Evolutionary conservation across 2,329 filamentous ascomycete genomes (phyloP), one percentile per base, ranked within the genome.

Genomic region (Neocucurbitaria cava): DNA sequence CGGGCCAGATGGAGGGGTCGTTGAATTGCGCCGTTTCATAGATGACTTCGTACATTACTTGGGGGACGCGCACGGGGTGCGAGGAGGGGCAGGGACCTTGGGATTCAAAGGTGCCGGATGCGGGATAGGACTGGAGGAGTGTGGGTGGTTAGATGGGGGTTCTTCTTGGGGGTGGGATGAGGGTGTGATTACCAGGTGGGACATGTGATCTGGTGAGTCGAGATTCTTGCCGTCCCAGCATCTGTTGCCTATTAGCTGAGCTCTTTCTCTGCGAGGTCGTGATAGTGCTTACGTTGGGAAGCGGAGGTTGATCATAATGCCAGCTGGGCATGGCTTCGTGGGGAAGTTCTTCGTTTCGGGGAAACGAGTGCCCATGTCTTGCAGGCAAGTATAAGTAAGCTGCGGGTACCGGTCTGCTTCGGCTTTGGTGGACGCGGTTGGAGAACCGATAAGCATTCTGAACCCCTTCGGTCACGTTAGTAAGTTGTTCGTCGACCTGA

Each of bases 11-110:
- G 3, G 55, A 53, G 31, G 56, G 46, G 23, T 59, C 52, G 36
- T 69, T 69, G 52, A 70, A 70, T 68, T 61, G 70, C 66, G 64
- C 72, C 65, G 76, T 82, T 43, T 68, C 66, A 42, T 66, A 70
- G 43, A 70, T 68, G 20, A 66, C 63, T 49, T 70, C 67, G 46
- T 66, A 68, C 57, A 70, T 59, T 17, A 69, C 33, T 35, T 70
- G 67, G 9, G 66, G 58, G 23, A 65, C 52, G 24, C 62, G 61
- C 1, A 65, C 61, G 1, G 83, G 84, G 64, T 86, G 78, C 2
- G 59, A 72, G 1, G 65, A 18, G 0, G 83, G 83, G 62, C 83
- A 86, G 65, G 82, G 82, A 56, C 82, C 82, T 51, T 68, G 58
- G n/a, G 42, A 56, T 36, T 70, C 66, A 38, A 70, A 70, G n/a